A percentile compares a stretch with the other conserved stretches of the same genome.
These are phyloP conservation scores for Saturnispora zaruensis DNA, from an alignment of 805 yeast genomes.

Conservation along the genomic window DNA sequence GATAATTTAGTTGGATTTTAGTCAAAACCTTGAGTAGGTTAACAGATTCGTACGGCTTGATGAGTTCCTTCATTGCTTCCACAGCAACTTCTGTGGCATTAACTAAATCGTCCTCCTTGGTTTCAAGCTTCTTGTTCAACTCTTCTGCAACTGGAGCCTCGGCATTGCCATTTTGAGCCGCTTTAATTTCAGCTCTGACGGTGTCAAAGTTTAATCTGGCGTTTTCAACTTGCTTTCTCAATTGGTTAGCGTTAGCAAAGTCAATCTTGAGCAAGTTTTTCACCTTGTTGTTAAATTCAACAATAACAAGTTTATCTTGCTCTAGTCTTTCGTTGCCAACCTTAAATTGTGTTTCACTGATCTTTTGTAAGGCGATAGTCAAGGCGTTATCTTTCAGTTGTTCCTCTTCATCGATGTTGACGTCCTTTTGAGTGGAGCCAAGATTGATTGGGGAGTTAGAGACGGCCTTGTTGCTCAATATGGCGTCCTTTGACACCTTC, in stretches of 20 bases:
- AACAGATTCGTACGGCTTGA: constrained; percentile 58
- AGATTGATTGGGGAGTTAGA: constrained; percentile 7
- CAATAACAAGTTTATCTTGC: constrained; percentile 57
- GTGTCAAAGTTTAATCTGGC: constrained; percentile 66
- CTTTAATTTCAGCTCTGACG: constrained; percentile 49
- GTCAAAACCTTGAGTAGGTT: constrained; percentile 57
- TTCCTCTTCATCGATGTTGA: constrained; percentile 4
- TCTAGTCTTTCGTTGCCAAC: constrained; percentile 61
- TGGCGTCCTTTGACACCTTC: constrained; percentile 40
- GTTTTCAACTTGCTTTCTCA: constrained; percentile 60
- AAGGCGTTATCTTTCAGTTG: constrained; percentile 30
- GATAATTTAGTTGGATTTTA: constrained; percentile 60
- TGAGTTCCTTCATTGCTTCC: constrained; percentile 64
- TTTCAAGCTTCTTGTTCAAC: constrained; percentile 44
- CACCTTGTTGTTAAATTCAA: constrained; percentile 51
- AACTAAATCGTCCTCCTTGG: constrained; percentile 69
- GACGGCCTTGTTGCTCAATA: constrained; percentile 14
- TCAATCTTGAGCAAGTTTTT: constrained; percentile 44
- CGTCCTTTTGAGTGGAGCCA: not conserved
- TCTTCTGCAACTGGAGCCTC: constrained; percentile 39
- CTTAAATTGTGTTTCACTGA: constrained; percentile 48
- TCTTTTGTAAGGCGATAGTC: constrained; percentile 44
- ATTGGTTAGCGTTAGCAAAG: constrained; percentile 50
- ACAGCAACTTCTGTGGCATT: constrained; percentile 73
- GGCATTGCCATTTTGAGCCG: constrained; percentile 29